A percentile compares a stretch with the other conserved stretches of the same genome.
These are phyloP conservation scores for Madurella fahalii DNA, from an alignment of 2,329 filamentous ascomycete species.

Conservation along the genomic window DNA sequence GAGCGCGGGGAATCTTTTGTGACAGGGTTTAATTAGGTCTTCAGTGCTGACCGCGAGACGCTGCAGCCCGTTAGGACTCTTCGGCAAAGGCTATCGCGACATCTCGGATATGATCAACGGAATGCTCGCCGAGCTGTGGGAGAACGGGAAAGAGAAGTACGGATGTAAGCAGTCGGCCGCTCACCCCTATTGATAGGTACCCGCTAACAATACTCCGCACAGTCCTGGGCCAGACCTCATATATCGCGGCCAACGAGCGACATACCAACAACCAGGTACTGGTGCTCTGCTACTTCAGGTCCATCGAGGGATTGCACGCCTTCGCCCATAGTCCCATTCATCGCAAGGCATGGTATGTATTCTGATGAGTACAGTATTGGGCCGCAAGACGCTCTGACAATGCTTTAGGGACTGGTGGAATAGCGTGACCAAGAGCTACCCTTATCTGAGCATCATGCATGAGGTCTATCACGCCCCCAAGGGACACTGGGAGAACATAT, in stretches of 20 bases:
- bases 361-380: no score
- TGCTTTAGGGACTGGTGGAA: conserved; percentile 11
- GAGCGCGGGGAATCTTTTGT: background rate
- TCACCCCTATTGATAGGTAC: no score
- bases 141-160: background rate
- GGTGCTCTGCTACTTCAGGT: conserved; percentile 21
- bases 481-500: conserved; percentile 14
- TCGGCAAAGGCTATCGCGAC: conserved; percentile 1
- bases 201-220: background rate
- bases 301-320: conserved; percentile 16
- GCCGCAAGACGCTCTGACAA: background rate
- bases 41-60: background rate
- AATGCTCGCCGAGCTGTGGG: background rate
- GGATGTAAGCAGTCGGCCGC: conserved; percentile 3
- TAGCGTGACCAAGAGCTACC: conserved; percentile 3
- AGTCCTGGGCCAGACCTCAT: conserved; percentile 5
- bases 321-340: conserved; percentile 20
- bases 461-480: conserved; percentile 9
- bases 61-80: conserved; percentile 1
- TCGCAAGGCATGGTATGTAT: conserved; percentile 1
- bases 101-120: background rate
- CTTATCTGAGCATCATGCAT: conserved; percentile 13
- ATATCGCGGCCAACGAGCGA: conserved; percentile 10
- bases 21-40: no score
- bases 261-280: conserved; percentile 17